phyloP scores from a whole-genome alignment of 2,329 filamentous ascomycete genomes.

The Aspergillus uvarum region DNA sequence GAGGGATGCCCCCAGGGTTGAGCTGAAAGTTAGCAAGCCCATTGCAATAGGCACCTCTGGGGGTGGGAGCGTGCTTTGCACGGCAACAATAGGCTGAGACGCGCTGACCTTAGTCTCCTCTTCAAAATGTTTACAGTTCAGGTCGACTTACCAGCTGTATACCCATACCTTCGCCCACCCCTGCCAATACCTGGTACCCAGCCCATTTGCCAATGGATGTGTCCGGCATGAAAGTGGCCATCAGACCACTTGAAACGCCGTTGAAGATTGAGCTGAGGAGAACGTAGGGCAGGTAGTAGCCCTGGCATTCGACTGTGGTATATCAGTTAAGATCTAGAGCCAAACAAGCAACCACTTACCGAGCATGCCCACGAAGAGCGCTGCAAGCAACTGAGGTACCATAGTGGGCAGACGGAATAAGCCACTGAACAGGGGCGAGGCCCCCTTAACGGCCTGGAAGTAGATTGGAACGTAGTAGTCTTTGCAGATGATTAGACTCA shows the following conservation, averaged over 20 bases:
- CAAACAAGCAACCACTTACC: not conserved
- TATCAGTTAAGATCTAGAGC: not conserved
- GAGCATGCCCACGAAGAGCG: not conserved
- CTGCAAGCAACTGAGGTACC: not conserved
- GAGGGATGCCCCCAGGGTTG: constrained; percentile 32
- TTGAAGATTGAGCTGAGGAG: not conserved
- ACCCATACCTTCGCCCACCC: constrained; percentile 6
- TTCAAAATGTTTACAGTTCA: too few relatives aligned
- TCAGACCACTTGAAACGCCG: constrained; percentile 1
- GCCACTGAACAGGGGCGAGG: not conserved
- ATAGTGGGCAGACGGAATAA: not conserved
- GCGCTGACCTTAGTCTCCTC: not conserved
- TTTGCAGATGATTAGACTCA: constrained; percentile 20
- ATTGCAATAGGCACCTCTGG: constrained; percentile 8
- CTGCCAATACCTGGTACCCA: constrained; percentile 10
- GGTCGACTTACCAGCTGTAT: not conserved
- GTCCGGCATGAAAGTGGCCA: constrained; percentile 4
- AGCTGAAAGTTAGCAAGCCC: constrained; percentile 29
- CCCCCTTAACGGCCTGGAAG: not conserved
- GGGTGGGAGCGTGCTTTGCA: not conserved
- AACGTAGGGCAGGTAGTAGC: constrained; percentile 13
- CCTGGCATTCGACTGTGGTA: constrained; percentile 1
- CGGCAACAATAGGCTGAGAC: not conserved
- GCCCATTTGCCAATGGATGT: constrained; percentile 1
- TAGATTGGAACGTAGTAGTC: constrained; percentile 1